These are phyloP conservation scores for Lachnellula arida DNA, from an alignment of 2,329 filamentous ascomycete genomes.

Conservation along the genomic window DNA sequence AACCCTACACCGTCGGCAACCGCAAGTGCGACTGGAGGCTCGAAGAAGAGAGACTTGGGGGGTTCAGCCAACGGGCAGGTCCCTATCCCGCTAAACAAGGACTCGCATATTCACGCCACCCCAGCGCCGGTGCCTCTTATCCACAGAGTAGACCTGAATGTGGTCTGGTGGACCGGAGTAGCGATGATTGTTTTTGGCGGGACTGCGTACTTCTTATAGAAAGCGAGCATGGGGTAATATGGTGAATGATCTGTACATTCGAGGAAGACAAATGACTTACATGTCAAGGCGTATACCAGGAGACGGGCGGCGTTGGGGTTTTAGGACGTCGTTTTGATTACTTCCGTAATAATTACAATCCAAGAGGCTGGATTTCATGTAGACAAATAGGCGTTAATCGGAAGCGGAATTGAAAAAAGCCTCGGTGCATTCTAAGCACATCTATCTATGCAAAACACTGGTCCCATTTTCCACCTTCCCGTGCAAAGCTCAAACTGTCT, in stretches of 20 bases:
- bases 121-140: slow-evolving; percentile 21
- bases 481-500: slow-evolving; percentile 69
- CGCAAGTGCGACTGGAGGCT: slow-evolving; percentile 34
- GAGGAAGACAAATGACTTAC: slow-evolving; percentile 7
- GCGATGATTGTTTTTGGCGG: slow-evolving; percentile 32
- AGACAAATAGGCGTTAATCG: no score
- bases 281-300: slow-evolving; percentile 18
- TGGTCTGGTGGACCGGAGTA: slow-evolving; percentile 33
- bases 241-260: slow-evolving; percentile 17
- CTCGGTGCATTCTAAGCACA: slow-evolving; percentile 4
- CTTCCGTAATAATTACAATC: no score
- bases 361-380: no score
- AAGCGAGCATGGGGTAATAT: neutral
- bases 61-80: slow-evolving; percentile 29
- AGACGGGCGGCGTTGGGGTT: neutral
- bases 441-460: slow-evolving; percentile 46
- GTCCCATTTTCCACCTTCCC: slow-evolving; percentile 67
- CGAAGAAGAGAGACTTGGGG: slow-evolving; percentile 32
- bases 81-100: slow-evolving; percentile 27
- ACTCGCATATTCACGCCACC: slow-evolving; percentile 13
- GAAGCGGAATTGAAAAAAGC: neutral
- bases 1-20: slow-evolving; percentile 45
- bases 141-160: slow-evolving; percentile 25
- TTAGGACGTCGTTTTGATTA: neutral
- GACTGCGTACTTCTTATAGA: slow-evolving; percentile 30